Evolutionary conservation across 176 grass and related monocot genomes (phyloP), one percentile per base, ranked within the genome.

Genomic region (Themeda triandra): DNA sequence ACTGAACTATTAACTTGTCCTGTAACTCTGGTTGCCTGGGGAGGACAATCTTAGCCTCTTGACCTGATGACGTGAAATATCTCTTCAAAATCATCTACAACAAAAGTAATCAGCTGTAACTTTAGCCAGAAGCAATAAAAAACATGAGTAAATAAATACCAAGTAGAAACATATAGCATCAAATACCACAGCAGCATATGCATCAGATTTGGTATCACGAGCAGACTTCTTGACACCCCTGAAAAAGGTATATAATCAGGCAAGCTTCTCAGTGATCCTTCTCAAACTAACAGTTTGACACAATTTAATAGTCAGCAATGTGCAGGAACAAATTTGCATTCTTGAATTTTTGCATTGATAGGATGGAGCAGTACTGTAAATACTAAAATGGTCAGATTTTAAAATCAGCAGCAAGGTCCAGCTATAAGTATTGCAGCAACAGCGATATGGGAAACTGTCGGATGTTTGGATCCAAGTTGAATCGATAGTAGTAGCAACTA

Each of bases 61-160:
- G 64, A 85, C 96, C 93, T 8, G 83, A 87, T 58, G 87, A 90
- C 2, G 60, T 86, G 83, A 98, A 95, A 45, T 95, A 92, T 86
- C 92, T 93, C 87, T 89, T 89, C 64, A 98, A 67, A 41, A 98
- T 86, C 83, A 98, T 98, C 95, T 98, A n/a, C 66, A 83, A 25
- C 17, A 33, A 31, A 74, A 68, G 27, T 56, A 74, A 86, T 69
- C 68, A 56, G 36, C 48, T 29, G 28, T 21, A 44, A 67, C 4
- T 46, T 60, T n/a, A 15, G 18, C 8, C 32, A 85, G 24, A 72
- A 67, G n/a, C 1, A 11, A 41, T 28, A 25, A 0, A 3, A 13
- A 29, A 64, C 10, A n/a, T 24, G 30, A 17, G 60, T 41, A 72
- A 85, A 71, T 68, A 29, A 66, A 45, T 27, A 70, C 27, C 54